Conservation (phyloP, 352 stramenopile genomes). For the Phytophthora hybrid region DNA sequence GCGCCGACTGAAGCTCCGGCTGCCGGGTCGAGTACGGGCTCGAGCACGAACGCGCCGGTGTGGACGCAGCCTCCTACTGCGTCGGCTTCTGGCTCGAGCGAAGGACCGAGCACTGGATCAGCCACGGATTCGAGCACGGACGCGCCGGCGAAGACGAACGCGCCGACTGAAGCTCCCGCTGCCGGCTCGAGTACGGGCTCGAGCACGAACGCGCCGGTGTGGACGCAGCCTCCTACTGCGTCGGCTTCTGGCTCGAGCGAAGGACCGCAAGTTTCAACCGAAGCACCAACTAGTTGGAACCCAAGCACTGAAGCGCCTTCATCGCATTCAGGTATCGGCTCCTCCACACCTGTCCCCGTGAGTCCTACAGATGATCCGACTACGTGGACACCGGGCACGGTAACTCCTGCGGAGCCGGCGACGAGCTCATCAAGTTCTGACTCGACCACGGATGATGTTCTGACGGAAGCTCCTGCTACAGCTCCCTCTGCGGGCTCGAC, state of each 20-base stretch:
- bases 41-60: no score
- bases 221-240: not conserved
- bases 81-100: no score
- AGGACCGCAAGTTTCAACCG: constrained; percentile 1
- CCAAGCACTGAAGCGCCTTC: not conserved
- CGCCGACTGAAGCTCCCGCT: no score
- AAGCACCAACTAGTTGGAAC: not conserved
- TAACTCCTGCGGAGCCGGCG: not conserved
- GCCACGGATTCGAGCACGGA: no score
- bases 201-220: no score
- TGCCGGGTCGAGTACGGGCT: constrained; percentile 1
- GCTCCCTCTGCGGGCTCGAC: constrained; percentile 3
- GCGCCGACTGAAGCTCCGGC: not conserved
- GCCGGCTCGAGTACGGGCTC: no score
- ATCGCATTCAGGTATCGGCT: not conserved
- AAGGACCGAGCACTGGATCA: no score
- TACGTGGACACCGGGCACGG: not conserved
- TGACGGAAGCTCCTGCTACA: constrained; percentile 10
- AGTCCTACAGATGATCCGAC: not conserved
- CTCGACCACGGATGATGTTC: not conserved
- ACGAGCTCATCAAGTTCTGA: constrained; percentile 1
- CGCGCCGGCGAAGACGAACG: no score
- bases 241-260: constrained; percentile 1
- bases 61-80: no score
- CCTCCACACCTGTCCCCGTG: not conserved